Percentiles rank a stretch among this genome's conserved stretches.
These are phyloP conservation scores for Afroboletus lepidellus DNA, from an alignment of 1,284 basidiomycete species.

Conservation along the genomic window DNA sequence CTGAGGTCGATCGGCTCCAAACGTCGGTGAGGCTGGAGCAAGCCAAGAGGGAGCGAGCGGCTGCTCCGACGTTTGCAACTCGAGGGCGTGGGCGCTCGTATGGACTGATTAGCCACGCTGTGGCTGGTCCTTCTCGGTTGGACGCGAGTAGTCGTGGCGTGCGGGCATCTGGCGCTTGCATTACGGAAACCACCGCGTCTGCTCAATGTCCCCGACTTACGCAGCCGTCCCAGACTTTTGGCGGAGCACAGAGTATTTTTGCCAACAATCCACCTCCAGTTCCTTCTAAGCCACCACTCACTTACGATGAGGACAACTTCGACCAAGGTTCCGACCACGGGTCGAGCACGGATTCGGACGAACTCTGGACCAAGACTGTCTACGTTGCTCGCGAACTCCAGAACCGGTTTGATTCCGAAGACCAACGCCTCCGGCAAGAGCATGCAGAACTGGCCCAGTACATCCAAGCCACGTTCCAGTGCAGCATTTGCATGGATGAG, in stretches of 20 bases:
- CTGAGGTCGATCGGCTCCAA: constrained; percentile 31
- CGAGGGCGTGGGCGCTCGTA: background rate
- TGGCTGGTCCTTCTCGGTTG: constrained; percentile 32
- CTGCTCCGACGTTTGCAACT: background rate
- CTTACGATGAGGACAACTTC: constrained; percentile 12
- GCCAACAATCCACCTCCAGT: constrained; percentile 30
- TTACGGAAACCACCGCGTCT: background rate
- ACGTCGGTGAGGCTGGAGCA: constrained; percentile 24
- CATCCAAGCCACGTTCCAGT: constrained; percentile 38
- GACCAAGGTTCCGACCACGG: constrained; percentile 1
- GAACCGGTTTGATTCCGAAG: constrained; percentile 45
- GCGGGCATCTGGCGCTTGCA: background rate
- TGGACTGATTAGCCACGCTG: constrained; percentile 18
- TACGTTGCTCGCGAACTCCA: constrained; percentile 38
- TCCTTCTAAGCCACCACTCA: constrained; percentile 11
- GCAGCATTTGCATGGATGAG: constrained; percentile 58
- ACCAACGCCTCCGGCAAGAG: constrained; percentile 40
- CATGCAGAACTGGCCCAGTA: constrained; percentile 39
- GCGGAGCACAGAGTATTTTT: constrained; percentile 26
- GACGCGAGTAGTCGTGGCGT: background rate
- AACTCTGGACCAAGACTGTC: constrained; percentile 11
- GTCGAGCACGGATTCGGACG: constrained; percentile 5
- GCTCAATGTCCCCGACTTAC: background rate
- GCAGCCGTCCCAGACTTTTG: background rate
- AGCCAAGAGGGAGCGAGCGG: constrained; percentile 1